Percentiles rank a stretch among this genome's conserved stretches.
Conservation (phyloP, 2,329 filamentous ascomycete species). For the Ceratocystis cacaofunesta region DNA sequence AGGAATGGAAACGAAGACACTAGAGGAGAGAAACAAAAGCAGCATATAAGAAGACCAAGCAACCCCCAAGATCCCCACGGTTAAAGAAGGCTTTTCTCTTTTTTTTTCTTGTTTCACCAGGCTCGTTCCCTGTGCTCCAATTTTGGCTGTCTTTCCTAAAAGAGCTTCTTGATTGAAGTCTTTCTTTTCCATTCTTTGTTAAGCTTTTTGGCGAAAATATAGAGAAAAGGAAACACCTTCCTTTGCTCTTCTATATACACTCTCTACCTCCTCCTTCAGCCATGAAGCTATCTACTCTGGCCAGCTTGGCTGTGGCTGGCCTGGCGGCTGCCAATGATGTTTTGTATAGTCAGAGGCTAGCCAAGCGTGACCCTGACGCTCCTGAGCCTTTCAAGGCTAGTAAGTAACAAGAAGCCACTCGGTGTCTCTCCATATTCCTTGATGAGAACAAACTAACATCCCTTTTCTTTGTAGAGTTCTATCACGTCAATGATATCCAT, state of each 20-base stretch:
- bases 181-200: not conserved
- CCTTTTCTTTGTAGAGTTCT: slow-evolving; percentile 34
- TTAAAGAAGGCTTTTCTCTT: slow-evolving; percentile 25
- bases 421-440: not conserved
- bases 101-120: not conserved
- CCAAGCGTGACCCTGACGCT: slow-evolving; percentile 35
- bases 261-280: not conserved
- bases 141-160: not conserved
- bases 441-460: not conserved
- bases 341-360: slow-evolving; percentile 33
- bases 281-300: slow-evolving; percentile 14
- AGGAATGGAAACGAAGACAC: not conserved
- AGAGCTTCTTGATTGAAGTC: no score
- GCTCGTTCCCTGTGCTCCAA: not conserved
- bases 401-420: slow-evolving; percentile 19
- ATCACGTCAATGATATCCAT: slow-evolving; percentile 56
- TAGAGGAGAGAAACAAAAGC: not conserved
- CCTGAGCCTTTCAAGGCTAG: slow-evolving; percentile 40
- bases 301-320: slow-evolving; percentile 20
- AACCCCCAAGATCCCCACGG: not conserved
- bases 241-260: not conserved
- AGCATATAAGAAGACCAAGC: slow-evolving; percentile 3
- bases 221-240: not conserved
- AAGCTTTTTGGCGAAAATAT: not conserved
- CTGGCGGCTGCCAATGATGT: slow-evolving; percentile 31